phyloP scores from a whole-genome alignment of 2,329 filamentous ascomycete species.

The Ascochyta clinopodiicola region DNA sequence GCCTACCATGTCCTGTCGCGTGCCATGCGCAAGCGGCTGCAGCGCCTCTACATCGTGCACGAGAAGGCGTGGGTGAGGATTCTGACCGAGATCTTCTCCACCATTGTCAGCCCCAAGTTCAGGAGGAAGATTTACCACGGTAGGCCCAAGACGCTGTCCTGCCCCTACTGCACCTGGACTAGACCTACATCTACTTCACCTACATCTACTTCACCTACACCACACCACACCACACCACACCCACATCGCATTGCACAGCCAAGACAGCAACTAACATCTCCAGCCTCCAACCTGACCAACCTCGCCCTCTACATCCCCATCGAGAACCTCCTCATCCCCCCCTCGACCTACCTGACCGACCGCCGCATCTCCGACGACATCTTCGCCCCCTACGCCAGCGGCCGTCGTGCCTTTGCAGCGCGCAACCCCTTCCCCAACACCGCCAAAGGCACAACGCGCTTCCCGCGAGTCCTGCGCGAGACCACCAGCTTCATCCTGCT shows the following conservation, averaged over 20 bases:
- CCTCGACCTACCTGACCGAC: constrained; percentile 61
- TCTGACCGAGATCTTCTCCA: constrained; percentile 62
- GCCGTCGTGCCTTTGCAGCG: constrained; percentile 56
- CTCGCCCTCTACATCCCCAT: constrained; percentile 60
- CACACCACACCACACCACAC: too few relatives aligned
- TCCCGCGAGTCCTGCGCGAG: constrained; percentile 61
- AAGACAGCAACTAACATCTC: constrained; percentile 19
- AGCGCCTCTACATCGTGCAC: constrained; percentile 64
- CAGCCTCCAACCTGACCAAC: constrained; percentile 58
- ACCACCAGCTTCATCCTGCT: constrained; percentile 59
- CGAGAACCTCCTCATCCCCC: constrained; percentile 61
- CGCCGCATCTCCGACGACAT: constrained; percentile 58
- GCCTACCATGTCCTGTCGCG: constrained; percentile 63
- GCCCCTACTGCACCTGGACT: too few relatives aligned
- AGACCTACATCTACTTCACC: too few relatives aligned
- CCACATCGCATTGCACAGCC: background rate
- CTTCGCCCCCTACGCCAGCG: constrained; percentile 55
- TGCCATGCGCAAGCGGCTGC: constrained; percentile 62
- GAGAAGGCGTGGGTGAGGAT: constrained; percentile 64
- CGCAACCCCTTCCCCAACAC: constrained; percentile 56
- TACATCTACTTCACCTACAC: too few relatives aligned
- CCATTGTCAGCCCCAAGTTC: constrained; percentile 64
- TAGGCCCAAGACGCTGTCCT: constrained; percentile 31
- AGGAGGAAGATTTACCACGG: constrained; percentile 63
- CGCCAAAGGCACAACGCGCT: constrained; percentile 53